Conservation (phyloP, 2,329 filamentous ascomycete species). For the Aureobasidium sp. region DNA sequence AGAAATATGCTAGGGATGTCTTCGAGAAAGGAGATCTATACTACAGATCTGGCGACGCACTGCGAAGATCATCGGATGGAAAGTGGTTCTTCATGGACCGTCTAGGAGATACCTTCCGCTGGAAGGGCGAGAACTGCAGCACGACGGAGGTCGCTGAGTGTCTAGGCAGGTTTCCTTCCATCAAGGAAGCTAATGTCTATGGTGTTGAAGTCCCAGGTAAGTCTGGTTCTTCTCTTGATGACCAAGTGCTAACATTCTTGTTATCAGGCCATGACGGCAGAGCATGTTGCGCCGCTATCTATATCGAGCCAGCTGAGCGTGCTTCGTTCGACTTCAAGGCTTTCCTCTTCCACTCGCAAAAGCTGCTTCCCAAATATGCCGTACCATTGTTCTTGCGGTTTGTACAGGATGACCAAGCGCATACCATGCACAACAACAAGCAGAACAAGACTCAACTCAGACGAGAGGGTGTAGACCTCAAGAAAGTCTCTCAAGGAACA, state of each 20-base stretch:
- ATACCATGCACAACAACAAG: constrained; percentile 66
- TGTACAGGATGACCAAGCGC: constrained; percentile 42
- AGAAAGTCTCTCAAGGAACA: constrained; percentile 38
- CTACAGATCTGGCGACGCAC: constrained; percentile 43
- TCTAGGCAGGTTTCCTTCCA: constrained; percentile 38
- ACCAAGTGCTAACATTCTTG: background rate
- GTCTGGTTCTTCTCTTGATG: background rate
- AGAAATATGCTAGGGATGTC: constrained; percentile 43
- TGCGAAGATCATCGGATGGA: constrained; percentile 38
- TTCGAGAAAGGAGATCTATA: constrained; percentile 43
- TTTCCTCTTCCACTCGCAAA: constrained; percentile 52
- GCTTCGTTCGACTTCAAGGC: constrained; percentile 51
- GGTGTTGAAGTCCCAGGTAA: constrained; percentile 39
- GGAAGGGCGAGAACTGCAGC: constrained; percentile 45
- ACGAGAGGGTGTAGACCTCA: constrained; percentile 58
- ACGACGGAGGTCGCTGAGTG: constrained; percentile 43
- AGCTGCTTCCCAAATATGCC: constrained; percentile 62
- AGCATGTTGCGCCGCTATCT: constrained; percentile 50
- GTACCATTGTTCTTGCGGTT: constrained; percentile 67
- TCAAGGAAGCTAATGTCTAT: constrained; percentile 44
- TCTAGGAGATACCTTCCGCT: constrained; percentile 44
- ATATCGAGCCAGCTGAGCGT: constrained; percentile 45
- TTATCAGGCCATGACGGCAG: constrained; percentile 41
- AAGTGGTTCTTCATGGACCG: constrained; percentile 45
- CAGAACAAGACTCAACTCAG: constrained; percentile 68